A percentile compares a stretch with the other conserved stretches of the same genome.
Evolutionary conservation across 495 filamentous ascomycete genomes (phyloP).

Genomic region (Extremus antarcticus): DNA sequence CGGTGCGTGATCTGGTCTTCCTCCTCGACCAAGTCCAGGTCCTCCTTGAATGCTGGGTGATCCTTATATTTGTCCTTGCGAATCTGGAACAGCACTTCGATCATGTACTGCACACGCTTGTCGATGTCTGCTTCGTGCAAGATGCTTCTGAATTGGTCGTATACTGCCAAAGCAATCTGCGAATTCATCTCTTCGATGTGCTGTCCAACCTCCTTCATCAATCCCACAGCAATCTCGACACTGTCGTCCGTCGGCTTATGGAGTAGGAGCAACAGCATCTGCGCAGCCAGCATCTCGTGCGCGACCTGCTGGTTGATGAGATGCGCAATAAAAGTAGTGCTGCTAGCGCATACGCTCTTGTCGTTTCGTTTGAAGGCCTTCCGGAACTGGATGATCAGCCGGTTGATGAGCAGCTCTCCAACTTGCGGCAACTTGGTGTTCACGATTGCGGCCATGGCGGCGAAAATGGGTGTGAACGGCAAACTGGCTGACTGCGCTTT

Average conservation of each 20-base stretch:
- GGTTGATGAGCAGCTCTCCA: slow-evolving; percentile 77
- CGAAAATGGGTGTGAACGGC: slow-evolving; percentile 91
- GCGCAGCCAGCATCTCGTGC: slow-evolving; percentile 83
- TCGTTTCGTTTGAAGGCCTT: slow-evolving; percentile 96
- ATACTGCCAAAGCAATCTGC: slow-evolving; percentile 74
- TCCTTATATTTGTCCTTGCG: slow-evolving; percentile 96
- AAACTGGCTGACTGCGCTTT: slow-evolving; percentile 95
- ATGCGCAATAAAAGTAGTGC: slow-evolving; percentile 89
- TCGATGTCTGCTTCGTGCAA: slow-evolving; percentile 93
- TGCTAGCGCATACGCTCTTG: slow-evolving; percentile 84
- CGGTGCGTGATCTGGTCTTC: slow-evolving; percentile 94
- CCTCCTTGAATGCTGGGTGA: slow-evolving; percentile 78
- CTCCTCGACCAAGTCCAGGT: slow-evolving; percentile 90
- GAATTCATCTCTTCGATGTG: slow-evolving; percentile 90
- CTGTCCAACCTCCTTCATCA: slow-evolving; percentile 83
- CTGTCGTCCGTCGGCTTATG: slow-evolving; percentile 94
- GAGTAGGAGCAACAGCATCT: slow-evolving; percentile 79
- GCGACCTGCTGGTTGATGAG: slow-evolving; percentile 89
- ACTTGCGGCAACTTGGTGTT: slow-evolving; percentile 95
- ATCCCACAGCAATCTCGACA: slow-evolving; percentile 90
- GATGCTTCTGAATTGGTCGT: slow-evolving; percentile 90
- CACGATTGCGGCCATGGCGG: slow-evolving; percentile 87
- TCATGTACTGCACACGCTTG: slow-evolving; percentile 95
- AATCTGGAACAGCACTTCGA: slow-evolving; percentile 94
- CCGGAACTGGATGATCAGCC: slow-evolving; percentile 82